Evolutionary conservation across 2,329 filamentous ascomycete genomes (phyloP), one percentile per base, ranked within the genome.

Genomic region (Nigrograna mackinnonii): DNA sequence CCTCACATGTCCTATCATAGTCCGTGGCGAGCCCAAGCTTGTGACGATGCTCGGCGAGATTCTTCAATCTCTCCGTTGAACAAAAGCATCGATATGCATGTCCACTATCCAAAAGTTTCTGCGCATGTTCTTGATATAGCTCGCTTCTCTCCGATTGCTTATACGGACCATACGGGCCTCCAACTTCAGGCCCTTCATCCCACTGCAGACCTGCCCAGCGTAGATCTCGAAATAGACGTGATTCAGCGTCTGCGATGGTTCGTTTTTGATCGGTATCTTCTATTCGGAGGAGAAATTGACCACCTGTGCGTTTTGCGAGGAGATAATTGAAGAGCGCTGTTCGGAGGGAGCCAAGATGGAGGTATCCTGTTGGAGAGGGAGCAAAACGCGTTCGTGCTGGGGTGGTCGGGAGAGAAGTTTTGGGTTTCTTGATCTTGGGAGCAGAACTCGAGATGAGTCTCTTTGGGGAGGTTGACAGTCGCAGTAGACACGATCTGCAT

Each of bases 291-390:
- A 99, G 71, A 59, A 99, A 99, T 65, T 95, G 87, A 5, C 94
- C 94, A 4, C 87, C 85, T 0, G 94, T 96, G 3, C 86, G 83
- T 59, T 85, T 88, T 0, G 94, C 91, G n/a, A 95, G 78, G 4
- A 99, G 75, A 55, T 92, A 96, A 61, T 96, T 97, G 74, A 91
- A 97, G n/a, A 99, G 71, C 0, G 95, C 95, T 0, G 94, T 99
- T 44, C 94, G 80, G 24, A 99, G 70, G 1, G 91, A 96, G 4
- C 94, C 94, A 11, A 99, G 77, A 69, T 99, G 94, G 18, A 99
- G 78, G 58, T 92, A 91, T 1, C 94, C 94, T 0, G 94, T 99
- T 0, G 94, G 94, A 2, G 94, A 97, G 1, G 94, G 94, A 1
- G 95, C 94, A 69, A 99, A 99, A 35, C 94, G 85, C 14, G 94